Conservation (phyloP, 2,329 filamentous ascomycete genomes). For the Pezicula radicicola region DNA sequence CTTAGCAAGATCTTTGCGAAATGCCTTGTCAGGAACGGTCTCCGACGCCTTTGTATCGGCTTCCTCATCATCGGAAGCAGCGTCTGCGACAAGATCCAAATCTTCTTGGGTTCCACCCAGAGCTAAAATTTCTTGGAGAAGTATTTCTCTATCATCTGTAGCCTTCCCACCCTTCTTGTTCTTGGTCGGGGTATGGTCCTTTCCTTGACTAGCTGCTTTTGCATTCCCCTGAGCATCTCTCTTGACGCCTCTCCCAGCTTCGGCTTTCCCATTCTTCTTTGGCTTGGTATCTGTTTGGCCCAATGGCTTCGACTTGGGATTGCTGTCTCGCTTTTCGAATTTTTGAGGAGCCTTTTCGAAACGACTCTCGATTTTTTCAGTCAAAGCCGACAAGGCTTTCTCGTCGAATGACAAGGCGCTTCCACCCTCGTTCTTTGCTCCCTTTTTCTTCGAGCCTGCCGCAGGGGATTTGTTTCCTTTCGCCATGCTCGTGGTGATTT, state of each 20-base stretch:
- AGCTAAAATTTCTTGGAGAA: slow-evolving; percentile 62
- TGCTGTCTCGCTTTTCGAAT: slow-evolving; percentile 28
- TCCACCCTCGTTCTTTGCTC: slow-evolving; percentile 7
- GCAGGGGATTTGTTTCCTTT: slow-evolving; percentile 19
- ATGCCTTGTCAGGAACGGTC: slow-evolving; percentile 38
- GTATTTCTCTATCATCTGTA: slow-evolving; percentile 28
- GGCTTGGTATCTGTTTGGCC: slow-evolving; percentile 5
- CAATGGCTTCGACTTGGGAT: slow-evolving; percentile 13
- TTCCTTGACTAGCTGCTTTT: slow-evolving; percentile 20
- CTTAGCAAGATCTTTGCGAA: slow-evolving; percentile 48
- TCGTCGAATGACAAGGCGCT: slow-evolving; percentile 43
- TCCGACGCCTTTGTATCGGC: slow-evolving; percentile 19
- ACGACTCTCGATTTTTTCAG: slow-evolving; percentile 53
- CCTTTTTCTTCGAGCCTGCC: slow-evolving; percentile 14
- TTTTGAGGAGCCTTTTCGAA: slow-evolving; percentile 34
- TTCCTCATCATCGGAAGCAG: slow-evolving; percentile 45
- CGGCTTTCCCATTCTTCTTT: slow-evolving; percentile 1
- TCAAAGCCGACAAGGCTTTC: slow-evolving; percentile 48
- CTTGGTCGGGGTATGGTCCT: slow-evolving; percentile 11
- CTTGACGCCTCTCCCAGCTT: slow-evolving; percentile 31
- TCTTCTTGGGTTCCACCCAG: slow-evolving; percentile 66
- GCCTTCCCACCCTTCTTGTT: slow-evolving; percentile 11
- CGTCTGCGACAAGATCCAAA: slow-evolving; percentile 55
- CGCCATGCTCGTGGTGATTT: slow-evolving; percentile 14
- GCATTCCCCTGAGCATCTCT: slow-evolving; percentile 28